Evolutionary conservation across 1,139 yeast genomes (phyloP).

Genomic region (Pichia sp.): DNA sequence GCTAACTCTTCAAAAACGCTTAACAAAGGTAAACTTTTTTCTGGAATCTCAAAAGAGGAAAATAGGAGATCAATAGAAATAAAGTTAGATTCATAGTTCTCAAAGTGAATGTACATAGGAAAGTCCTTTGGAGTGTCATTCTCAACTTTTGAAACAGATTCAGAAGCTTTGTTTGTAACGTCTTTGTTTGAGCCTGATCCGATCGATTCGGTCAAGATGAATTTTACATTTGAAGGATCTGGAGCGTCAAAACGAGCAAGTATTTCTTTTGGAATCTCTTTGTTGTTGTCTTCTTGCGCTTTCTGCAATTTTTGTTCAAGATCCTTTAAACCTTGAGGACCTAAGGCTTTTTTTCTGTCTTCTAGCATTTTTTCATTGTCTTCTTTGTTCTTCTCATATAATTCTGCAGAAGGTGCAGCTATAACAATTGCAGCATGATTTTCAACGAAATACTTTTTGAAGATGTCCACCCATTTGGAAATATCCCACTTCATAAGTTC

Average conservation of each 20-base stretch:
- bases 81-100: conserved; percentile 75
- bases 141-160: conserved; percentile 33
- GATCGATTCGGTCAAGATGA: conserved; percentile 66
- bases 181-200: conserved; percentile 41
- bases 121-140: conserved; percentile 46
- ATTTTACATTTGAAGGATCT: conserved; percentile 68
- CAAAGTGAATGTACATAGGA: conserved; percentile 74
- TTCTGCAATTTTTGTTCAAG: conserved; percentile 47
- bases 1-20: conserved; percentile 65
- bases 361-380: conserved; percentile 48
- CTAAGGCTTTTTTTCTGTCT: conserved; percentile 49
- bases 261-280: conserved; percentile 67
- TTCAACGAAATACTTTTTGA: conserved; percentile 51
- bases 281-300: conserved; percentile 68
- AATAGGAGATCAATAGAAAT: conserved; percentile 64
- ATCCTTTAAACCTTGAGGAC: conserved; percentile 55
- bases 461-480: conserved; percentile 61
- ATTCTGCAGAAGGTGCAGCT: conserved; percentile 66
- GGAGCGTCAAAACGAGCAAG: conserved; percentile 62
- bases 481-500: conserved; percentile 55
- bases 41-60: conserved; percentile 60
- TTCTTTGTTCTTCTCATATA: conserved; percentile 50
- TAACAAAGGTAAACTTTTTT: conserved; percentile 58
- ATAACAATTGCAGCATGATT: conserved; percentile 70
- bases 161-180: conserved; percentile 18